Base-by-base conservation (phyloP, 1,284 basidiomycete genomes). In the Microbotryum silenes-acaulis region DNA sequence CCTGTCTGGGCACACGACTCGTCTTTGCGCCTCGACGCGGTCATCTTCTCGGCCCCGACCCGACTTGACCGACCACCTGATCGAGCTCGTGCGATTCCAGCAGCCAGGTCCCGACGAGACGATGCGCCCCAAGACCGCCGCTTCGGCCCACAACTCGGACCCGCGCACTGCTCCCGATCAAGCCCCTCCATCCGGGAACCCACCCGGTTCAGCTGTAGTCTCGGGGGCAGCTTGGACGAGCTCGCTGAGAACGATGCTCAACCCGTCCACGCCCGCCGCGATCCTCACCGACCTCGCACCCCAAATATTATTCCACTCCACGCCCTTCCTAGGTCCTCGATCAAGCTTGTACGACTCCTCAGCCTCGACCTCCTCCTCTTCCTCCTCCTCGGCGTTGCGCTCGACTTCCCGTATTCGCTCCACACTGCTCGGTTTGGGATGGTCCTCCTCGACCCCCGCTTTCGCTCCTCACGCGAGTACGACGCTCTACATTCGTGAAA, bases 401-500 rank as follows among this genome's bases (percentile, higher is more conserved):
- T 25, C 62, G 5, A 48, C 50, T 0, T 51, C 62, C n/a, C 45
- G 47, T 18, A n/a, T 69, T 16, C 58, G 65, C 0, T 50, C 60
- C 44, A 23, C 1, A 2, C 62, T 57, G 27, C 45, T 69, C 37
- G 47, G 48, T 1, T 64, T 59, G 53, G 31, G 62, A 87, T 10
- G 85, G 85, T 66, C 81, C 80, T 7, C 65, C 80, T 7, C 65
- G 54, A 37, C 68, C 63, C 82, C 82, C 27, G 82, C 81, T 46
- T 78, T 83, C 27, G 82, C 82, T 7, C 80, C 80, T 37, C 81
- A 83, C 71, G 84, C 89, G 57, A 86, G 86, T 71, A 60, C 56
- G 2, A 52, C 61, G 8, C 48, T 69, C 14, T 67, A 67, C 65
- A 64, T 69, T 46, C 56, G 65, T 6, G 68, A 68, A 50, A 56